Evolutionary conservation across 129 eudicot genomes (phyloP).

Genomic region (Cynara cardunculus): DNA sequence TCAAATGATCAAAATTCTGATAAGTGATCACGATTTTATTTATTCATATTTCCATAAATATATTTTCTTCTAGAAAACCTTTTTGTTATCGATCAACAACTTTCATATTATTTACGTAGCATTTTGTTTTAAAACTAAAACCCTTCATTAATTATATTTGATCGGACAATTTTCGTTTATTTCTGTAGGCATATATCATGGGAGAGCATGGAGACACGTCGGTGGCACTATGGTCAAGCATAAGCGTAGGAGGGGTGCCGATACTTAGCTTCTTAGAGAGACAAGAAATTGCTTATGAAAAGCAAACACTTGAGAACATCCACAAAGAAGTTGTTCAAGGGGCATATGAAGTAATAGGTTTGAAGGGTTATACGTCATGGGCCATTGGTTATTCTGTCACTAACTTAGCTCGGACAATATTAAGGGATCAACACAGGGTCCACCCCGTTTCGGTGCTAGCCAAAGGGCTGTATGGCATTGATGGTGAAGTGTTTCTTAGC

Average conservation of each 20-base stretch:
- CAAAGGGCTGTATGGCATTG: slow-evolving; percentile 70
- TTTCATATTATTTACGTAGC: too few species aligned
- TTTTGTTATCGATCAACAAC: too few species aligned
- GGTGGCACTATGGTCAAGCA: slow-evolving; percentile 97
- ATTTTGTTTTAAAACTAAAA: not conserved
- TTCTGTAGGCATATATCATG: slow-evolving; percentile 62
- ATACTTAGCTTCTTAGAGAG: slow-evolving; percentile 70
- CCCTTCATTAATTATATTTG: too few species aligned
- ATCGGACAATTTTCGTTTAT: not conserved
- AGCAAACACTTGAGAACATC: slow-evolving; percentile 64
- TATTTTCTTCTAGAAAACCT: too few species aligned
- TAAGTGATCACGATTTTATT: too few species aligned
- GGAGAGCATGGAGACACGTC: slow-evolving; percentile 98
- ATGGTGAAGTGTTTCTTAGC: slow-evolving; percentile 71
- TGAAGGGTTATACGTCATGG: slow-evolving; percentile 98
- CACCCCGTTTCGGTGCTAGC: slow-evolving; percentile 92
- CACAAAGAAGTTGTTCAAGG: slow-evolving; percentile 76
- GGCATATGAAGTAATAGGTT: slow-evolving; percentile 79
- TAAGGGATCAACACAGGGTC: slow-evolving; percentile 75
- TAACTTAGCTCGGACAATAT: slow-evolving; percentile 61
- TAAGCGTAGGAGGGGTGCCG: slow-evolving; percentile 91
- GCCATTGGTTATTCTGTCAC: slow-evolving; percentile 95
- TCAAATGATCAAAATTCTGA: not conserved
- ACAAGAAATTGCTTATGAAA: slow-evolving; percentile 64
- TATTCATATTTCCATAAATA: too few species aligned